These are phyloP conservation scores for Cryptococcus jaspeensis DNA, from an alignment of 1,284 basidiomycete species.

Conservation along the genomic window DNA sequence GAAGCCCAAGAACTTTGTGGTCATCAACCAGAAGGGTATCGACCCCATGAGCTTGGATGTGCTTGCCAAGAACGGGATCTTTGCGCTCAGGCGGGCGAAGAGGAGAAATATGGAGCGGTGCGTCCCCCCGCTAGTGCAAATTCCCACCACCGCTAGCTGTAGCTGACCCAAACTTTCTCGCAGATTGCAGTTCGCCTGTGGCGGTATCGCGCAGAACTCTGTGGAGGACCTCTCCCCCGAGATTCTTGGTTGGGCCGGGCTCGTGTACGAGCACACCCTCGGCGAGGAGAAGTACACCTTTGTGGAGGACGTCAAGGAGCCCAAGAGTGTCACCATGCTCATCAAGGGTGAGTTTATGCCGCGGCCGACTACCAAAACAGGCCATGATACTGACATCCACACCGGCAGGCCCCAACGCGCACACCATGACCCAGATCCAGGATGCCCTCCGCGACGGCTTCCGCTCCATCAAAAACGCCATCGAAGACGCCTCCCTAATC, in stretches of 20 bases:
- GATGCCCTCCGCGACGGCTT: slow-evolving; percentile 96
- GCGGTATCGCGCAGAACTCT: slow-evolving; percentile 95
- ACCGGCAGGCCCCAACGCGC: slow-evolving; percentile 73
- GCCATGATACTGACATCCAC: slow-evolving; percentile 1
- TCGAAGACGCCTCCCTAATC: slow-evolving; percentile 85
- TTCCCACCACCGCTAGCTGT: not conserved
- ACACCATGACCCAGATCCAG: slow-evolving; percentile 95
- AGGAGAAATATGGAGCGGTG: slow-evolving; percentile 96
- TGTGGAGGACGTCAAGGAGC: slow-evolving; percentile 92
- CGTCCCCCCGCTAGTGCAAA: too few relatives aligned
- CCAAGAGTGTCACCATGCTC: slow-evolving; percentile 94
- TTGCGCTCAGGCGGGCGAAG: slow-evolving; percentile 93
- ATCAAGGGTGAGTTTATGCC: slow-evolving; percentile 69
- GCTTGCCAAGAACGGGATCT: slow-evolving; percentile 93
- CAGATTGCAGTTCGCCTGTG: slow-evolving; percentile 88
- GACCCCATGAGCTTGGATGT: slow-evolving; percentile 97
- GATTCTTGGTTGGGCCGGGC: slow-evolving; percentile 91
- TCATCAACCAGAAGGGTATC: slow-evolving; percentile 99
- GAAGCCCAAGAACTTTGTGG: slow-evolving; percentile 79
- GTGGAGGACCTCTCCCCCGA: slow-evolving; percentile 93
- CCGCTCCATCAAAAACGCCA: slow-evolving; percentile 92
- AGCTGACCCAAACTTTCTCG: not conserved
- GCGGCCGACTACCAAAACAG: not conserved
- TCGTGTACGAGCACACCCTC: slow-evolving; percentile 98
- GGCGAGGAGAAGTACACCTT: slow-evolving; percentile 99